A percentile compares a stretch with the other conserved stretches of the same genome.
These are phyloP conservation scores for Aureobasidium melanogenum DNA, from an alignment of 2,329 filamentous ascomycete genomes.

Conservation along the genomic window DNA sequence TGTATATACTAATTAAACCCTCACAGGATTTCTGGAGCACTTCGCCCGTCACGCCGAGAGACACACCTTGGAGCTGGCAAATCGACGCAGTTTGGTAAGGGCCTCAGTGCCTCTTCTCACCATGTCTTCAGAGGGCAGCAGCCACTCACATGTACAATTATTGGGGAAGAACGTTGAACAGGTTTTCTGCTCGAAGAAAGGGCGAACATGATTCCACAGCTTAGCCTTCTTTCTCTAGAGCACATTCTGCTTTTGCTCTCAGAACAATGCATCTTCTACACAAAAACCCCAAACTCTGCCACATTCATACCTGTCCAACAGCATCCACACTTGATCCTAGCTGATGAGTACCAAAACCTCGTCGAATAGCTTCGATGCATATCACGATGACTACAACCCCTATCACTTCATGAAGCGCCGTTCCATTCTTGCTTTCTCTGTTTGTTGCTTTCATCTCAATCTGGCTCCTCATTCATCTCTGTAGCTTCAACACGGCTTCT, in stretches of 20 bases:
- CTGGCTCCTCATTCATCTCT: too few species aligned
- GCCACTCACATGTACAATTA: not conserved
- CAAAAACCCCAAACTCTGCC: not conserved
- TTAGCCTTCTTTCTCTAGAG: not conserved
- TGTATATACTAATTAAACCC: not conserved
- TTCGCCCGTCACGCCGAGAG: not conserved
- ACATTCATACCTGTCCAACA: not conserved
- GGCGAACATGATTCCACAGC: not conserved
- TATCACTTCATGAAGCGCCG: not conserved
- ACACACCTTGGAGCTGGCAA: not conserved
- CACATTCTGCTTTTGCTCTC: not conserved
- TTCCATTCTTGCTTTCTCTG: not conserved
- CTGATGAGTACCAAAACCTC: not conserved
- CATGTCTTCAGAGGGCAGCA: not conserved
- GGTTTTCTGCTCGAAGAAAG: not conserved
- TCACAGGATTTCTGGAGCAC: not conserved
- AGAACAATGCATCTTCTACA: not conserved
- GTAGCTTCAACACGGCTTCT: too few species aligned
- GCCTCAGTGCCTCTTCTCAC: not conserved
- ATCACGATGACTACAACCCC: not conserved
- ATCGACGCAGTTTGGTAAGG: not conserved
- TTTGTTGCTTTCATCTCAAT: not conserved
- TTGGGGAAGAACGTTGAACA: not conserved
- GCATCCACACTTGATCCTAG: rapidly evolving
- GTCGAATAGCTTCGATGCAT: not conserved